These are phyloP conservation scores for Neonectria magnoliae DNA, from an alignment of 2,329 filamentous ascomycete genomes.

Conservation along the genomic window DNA sequence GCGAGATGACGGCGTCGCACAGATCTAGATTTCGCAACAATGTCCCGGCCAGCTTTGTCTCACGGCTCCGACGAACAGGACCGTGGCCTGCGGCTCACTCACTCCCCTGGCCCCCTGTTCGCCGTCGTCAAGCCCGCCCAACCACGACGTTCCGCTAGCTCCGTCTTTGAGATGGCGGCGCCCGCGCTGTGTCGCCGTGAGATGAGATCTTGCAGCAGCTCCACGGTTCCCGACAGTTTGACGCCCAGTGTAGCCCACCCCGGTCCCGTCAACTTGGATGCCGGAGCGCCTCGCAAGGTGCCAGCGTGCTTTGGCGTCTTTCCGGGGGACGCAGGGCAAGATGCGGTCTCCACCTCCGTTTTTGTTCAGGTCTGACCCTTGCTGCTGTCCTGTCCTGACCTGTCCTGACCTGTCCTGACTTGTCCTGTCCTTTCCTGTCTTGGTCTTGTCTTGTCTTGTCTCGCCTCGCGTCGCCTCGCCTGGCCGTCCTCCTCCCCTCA, in stretches of 20 bases:
- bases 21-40: conserved; percentile 52
- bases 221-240: conserved; percentile 41
- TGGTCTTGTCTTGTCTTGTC: conserved; percentile 16
- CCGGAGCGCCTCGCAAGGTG: conserved; percentile 31
- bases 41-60: conserved; percentile 46
- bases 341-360: conserved; percentile 6
- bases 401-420: too few relatives aligned
- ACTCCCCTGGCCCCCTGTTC: conserved; percentile 16
- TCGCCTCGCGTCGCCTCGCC: conserved; percentile 3
- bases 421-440: neutral
- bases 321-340: conserved; percentile 19
- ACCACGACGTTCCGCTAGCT: conserved; percentile 35
- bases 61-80: conserved; percentile 36
- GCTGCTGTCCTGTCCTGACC: neutral
- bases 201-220: conserved; percentile 46
- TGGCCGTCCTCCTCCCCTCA: neutral
- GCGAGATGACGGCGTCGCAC: conserved; percentile 53
- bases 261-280: conserved; percentile 49
- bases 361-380: neutral
- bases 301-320: conserved; percentile 12
- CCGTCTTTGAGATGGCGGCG: conserved; percentile 44
- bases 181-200: conserved; percentile 36
- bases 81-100: conserved; percentile 12
- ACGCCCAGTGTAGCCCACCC: conserved; percentile 39
- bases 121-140: conserved; percentile 40